Evolutionary conservation across 768 basidiomycete genomes (phyloP).

Genomic region (Lentinus tigrinus): DNA sequence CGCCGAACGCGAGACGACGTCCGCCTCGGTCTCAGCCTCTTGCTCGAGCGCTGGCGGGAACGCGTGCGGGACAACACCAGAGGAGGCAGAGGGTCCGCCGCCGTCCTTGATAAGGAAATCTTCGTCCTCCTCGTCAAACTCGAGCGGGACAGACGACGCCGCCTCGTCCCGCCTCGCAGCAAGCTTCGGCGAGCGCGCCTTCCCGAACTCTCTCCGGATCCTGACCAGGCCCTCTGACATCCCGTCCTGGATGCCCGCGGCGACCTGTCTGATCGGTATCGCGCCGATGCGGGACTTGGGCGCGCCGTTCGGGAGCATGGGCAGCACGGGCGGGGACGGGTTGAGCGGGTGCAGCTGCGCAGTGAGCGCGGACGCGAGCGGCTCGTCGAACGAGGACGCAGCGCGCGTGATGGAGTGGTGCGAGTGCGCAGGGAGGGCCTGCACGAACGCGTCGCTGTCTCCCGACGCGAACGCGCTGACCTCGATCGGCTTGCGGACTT

Average conservation of each 20-base stretch:
- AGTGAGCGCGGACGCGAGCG: slow-evolving; percentile 70
- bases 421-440: slow-evolving; percentile 40
- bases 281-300: slow-evolving; percentile 41
- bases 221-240: slow-evolving; percentile 62
- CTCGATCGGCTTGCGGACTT: slow-evolving; percentile 72
- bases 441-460: slow-evolving; percentile 49
- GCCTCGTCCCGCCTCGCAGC: slow-evolving; percentile 27
- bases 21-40: slow-evolving; percentile 8
- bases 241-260: slow-evolving; percentile 49
- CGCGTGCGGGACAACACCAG: too few species aligned
- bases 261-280: slow-evolving; percentile 58
- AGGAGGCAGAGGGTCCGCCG: too few species aligned
- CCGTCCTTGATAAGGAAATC: slow-evolving; percentile 40
- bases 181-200: slow-evolving; percentile 46
- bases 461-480: slow-evolving; percentile 50
- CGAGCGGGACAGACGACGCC: slow-evolving; percentile 42
- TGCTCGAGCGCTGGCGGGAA: background rate
- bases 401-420: slow-evolving; percentile 40
- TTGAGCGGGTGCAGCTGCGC: slow-evolving; percentile 54
- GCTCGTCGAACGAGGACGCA: slow-evolving; percentile 73
- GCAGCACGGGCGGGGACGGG: slow-evolving; percentile 49
- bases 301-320: slow-evolving; percentile 80
- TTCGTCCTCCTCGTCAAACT: slow-evolving; percentile 71
- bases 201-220: slow-evolving; percentile 54
- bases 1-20: slow-evolving; percentile 19